Base-by-base conservation (phyloP, 2,329 filamentous ascomycete species). In the Ophiocordyceps camponoti-leonardi region DNA sequence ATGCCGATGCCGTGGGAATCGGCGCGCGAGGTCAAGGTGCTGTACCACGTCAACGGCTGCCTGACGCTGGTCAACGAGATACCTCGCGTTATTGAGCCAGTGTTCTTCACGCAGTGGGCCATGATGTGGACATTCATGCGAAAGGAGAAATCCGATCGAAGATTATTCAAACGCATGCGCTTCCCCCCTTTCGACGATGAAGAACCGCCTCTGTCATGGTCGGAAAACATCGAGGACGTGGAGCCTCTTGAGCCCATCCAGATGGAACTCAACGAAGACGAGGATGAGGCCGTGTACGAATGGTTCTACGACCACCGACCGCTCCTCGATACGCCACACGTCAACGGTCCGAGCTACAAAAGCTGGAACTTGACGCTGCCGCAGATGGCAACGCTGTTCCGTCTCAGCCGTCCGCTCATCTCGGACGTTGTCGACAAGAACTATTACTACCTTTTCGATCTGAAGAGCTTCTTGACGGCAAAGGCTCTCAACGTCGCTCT, bases 1-100 rank as follows among this genome's bases (percentile, higher is more conserved):
- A 98, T 98, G 92, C 92, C 92, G 4, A 98, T 98, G 92, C 92
- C 92, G 0, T 98, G 92, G 92, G 92, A 98, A 67, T 92, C 87
- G 47, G 80, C 86, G 23, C 79, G 88, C 50, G 92, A 98, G 58
- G 93, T 98, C 50, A 96, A 96, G 67, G 92, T 98, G 26, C 72
- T 98, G 13, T 98, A 98, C 62, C 92, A 98, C 59, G 88, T 96
- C 56, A 98, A 98, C 58, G 92, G 92, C 28, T 98, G 93, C 58
- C 65, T 98, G 65, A 98, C 92, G 2, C 68, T 98, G 46, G 93
- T 98, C 56, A 98, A 98, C 61, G 92, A 98, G 68, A 86, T 82
- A 7, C 92, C 93, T 14, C 78, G 93, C 55, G 93, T 98, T 46
- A 96, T 98, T 56, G 92, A 96, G 60, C 92, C 92, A 0, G 85